These are phyloP conservation scores for Thuidium tamariscinum DNA, from an alignment of 225 moss, liverwort and hornwort species.

Conservation along the genomic window DNA sequence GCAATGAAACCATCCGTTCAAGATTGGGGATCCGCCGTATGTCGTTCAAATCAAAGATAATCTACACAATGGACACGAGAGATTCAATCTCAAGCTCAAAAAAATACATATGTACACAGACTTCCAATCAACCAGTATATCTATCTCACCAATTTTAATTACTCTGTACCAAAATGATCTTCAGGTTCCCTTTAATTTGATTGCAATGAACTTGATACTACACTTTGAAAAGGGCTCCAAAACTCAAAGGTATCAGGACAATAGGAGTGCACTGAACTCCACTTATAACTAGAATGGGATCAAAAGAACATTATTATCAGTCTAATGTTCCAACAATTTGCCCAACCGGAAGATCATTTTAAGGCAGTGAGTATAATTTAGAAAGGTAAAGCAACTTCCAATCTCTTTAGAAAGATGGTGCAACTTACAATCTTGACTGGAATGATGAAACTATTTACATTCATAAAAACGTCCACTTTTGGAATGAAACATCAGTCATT, in stretches of 20 bases:
- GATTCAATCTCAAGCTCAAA: neutral
- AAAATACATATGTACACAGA: neutral
- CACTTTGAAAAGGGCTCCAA: no score
- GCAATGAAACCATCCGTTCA: constrained; percentile 12
- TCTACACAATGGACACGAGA: constrained; percentile 5
- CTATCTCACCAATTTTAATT: no score
- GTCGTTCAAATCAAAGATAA: constrained; percentile 56
- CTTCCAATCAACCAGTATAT: neutral
- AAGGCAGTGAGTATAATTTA: neutral
- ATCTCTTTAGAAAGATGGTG: neutral
- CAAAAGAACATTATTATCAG: no score
- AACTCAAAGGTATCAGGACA: no score
- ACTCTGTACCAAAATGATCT: no score
- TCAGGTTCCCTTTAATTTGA: no score
- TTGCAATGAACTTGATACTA: no score
- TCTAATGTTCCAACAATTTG: no score
- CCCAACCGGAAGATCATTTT: no score
- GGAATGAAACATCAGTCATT: neutral
- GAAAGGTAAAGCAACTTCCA: neutral
- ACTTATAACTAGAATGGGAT: no score
- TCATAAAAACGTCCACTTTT: neutral
- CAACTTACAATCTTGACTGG: neutral
- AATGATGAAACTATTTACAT: neutral
- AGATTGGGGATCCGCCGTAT: constrained; percentile 39
- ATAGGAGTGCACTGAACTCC: no score